A percentile compares a stretch with the other conserved stretches of the same genome.
Conservation (phyloP, 2,329 filamentous ascomycete species). For the Aspergillus sojae region DNA sequence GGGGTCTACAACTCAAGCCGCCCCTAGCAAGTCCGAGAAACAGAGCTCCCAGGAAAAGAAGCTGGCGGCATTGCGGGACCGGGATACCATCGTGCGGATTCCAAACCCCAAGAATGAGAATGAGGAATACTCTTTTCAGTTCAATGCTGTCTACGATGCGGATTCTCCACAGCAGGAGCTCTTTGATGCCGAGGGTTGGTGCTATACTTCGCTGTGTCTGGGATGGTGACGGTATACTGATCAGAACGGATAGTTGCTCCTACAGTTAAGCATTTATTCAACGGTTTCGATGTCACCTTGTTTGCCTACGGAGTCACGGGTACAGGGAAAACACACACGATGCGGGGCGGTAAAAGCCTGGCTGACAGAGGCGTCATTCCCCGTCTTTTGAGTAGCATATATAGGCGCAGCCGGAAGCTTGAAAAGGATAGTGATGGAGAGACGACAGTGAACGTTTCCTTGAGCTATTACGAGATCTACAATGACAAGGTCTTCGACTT, state of each 20-base stretch:
- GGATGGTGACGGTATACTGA: conserved; percentile 21
- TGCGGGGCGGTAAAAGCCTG: conserved; percentile 86
- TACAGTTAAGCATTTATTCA: conserved; percentile 86
- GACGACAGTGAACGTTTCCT: conserved; percentile 70
- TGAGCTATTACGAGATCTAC: conserved; percentile 97
- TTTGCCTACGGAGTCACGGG: conserved; percentile 94
- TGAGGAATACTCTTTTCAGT: conserved; percentile 91
- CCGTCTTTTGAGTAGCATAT: conserved; percentile 80
- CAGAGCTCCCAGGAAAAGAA: conserved; percentile 27
- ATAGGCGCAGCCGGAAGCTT: conserved; percentile 81
- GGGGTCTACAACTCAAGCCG: conserved; percentile 44
- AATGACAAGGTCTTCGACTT: conserved; percentile 94
- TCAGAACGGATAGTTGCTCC: conserved; percentile 68
- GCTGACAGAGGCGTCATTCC: conserved; percentile 88
- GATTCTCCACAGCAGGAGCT: conserved; percentile 79
- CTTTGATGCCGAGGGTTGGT: conserved; percentile 83
- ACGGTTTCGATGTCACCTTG: conserved; percentile 80
- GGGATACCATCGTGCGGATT: conserved; percentile 75
- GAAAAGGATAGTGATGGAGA: conserved; percentile 74
- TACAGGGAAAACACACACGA: conserved; percentile 93
- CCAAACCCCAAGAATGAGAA: conserved; percentile 90
- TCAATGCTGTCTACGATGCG: conserved; percentile 89
- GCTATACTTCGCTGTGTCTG: conserved; percentile 1
- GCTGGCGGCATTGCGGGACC: conserved; percentile 49
- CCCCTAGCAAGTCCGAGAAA: conserved; percentile 27